Evolutionary conservation across 139 green algal genomes (phyloP).

Genomic region (Chlorella sp.): DNA sequence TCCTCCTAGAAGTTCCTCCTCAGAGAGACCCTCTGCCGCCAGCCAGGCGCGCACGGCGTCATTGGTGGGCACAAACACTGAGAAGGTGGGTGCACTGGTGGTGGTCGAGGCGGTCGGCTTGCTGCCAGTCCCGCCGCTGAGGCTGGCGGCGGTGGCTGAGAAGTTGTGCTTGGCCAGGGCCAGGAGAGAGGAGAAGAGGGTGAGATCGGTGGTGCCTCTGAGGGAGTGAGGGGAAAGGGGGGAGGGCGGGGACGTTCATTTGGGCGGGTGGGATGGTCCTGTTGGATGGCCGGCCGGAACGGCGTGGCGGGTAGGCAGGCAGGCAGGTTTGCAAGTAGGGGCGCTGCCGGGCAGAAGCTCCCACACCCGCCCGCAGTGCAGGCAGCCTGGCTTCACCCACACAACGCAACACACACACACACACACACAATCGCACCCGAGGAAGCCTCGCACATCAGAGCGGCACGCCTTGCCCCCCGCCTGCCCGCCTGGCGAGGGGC

Average conservation of each 20-base stretch:
- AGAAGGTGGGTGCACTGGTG: neutral
- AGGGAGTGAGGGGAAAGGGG: no score
- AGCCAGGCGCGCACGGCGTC: constrained; percentile 8
- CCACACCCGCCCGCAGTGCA: neutral
- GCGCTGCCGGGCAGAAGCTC: no score
- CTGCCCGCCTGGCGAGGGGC: neutral
- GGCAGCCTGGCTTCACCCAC: no score
- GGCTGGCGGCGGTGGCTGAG: neutral
- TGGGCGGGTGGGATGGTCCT: neutral
- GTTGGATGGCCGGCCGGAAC: no score
- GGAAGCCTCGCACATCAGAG: neutral
- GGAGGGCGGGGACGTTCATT: neutral
- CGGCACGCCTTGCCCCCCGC: neutral
- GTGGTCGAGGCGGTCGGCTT: neutral
- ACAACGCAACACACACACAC: neutral
- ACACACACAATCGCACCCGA: neutral
- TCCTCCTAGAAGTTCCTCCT: neutral
- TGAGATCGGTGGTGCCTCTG: constrained; percentile 1
- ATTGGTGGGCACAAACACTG: neutral
- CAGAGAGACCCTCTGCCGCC: neutral
- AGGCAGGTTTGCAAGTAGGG: no score
- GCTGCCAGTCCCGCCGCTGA: neutral
- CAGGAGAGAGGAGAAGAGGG: constrained; percentile 7
- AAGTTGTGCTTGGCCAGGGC: neutral
- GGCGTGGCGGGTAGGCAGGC: no score